Evolutionary conservation across 1,284 basidiomycete genomes (phyloP), one percentile per base, ranked within the genome.

Genomic region (Irpex lacteus): DNA sequence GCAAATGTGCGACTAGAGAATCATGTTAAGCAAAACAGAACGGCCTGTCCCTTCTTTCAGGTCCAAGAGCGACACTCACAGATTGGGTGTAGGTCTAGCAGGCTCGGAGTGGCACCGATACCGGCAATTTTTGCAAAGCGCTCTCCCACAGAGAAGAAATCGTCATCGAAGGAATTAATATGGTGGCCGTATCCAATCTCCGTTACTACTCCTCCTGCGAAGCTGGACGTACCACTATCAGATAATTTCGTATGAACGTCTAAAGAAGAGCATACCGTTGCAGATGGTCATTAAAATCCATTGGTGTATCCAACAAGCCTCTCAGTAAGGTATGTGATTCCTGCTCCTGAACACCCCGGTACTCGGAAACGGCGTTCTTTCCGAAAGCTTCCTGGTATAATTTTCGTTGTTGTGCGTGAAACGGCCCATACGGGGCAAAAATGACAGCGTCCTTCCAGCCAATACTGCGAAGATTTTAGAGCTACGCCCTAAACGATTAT

Each of bases 1-100:
- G 78, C 3, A 79, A 18, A 57, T 74, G 67, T 21, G 67, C 67
- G 59, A 78, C 77, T 77, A 49, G 3, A 34, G 47, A 19, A 9
- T 21, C 9, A 44, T 21, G 7, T 11, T n/a, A 0, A 9, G 59
- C 34, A 13, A 15, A 40, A 37, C 2, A 11, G 8, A 15, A 11
- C 4, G 8, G 8, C 8, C 2, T 15, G 8, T 15, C 4, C 40
- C 13, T 47, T 13, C 34, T 44, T 19, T 1, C 19, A 19, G 47
- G 7, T 18, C 4, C 13, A 3, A 37, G 2, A 18, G 11, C 13
- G 21, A 36, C 40, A 65, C 69, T 55, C 36, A 72, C 71, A 61
- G 49, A 62, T 60, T 0, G 71, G 71, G 63, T 71, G 69, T 26
- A 72, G 66, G 54, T 72, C 67, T n/a, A 70, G 61, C 2, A 67